These are phyloP conservation scores for Trypanosomatidae sp. DNA, from an alignment of 208 protist species.

Conservation along the genomic window DNA sequence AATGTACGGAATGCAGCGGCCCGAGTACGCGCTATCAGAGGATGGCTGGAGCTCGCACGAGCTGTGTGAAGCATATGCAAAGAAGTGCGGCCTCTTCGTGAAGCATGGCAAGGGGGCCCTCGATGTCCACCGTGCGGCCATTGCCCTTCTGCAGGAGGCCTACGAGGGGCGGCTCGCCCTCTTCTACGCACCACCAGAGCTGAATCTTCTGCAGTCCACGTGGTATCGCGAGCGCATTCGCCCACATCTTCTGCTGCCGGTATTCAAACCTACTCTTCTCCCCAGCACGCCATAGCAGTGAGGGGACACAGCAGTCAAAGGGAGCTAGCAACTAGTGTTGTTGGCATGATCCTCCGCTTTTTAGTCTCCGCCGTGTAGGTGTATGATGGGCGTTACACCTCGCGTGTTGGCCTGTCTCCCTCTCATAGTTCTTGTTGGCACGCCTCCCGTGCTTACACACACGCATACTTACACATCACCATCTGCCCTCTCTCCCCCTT, in stretches of 20 bases:
- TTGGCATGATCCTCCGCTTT: neutral
- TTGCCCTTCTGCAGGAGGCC: constrained; percentile 87
- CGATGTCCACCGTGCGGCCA: constrained; percentile 90
- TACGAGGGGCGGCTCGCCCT: constrained; percentile 85
- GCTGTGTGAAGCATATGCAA: constrained; percentile 93
- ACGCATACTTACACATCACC: neutral
- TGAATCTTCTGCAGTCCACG: constrained; percentile 50
- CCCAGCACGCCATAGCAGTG: neutral
- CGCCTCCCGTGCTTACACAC: neutral
- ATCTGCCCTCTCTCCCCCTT: neutral
- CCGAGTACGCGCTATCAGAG: constrained; percentile 48
- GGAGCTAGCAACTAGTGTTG: neutral
- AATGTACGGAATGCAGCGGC: constrained; percentile 83
- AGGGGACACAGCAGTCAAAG: neutral
- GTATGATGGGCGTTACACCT: neutral
- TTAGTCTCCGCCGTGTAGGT: neutral
- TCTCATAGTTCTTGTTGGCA: neutral
- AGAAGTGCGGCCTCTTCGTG: constrained; percentile 87
- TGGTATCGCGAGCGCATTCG: constrained; percentile 44
- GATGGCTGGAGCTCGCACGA: constrained; percentile 86
- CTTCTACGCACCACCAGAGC: constrained; percentile 82
- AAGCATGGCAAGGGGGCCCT: constrained; percentile 81
- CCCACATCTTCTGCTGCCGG: constrained; percentile 39
- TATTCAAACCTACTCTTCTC: constrained; percentile 19
- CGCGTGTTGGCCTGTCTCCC: neutral